A percentile compares a stretch with the other conserved stretches of the same genome.
These are phyloP conservation scores for Trichoderma hamatum DNA, from an alignment of 2,329 filamentous ascomycete genomes.

Conservation along the genomic window DNA sequence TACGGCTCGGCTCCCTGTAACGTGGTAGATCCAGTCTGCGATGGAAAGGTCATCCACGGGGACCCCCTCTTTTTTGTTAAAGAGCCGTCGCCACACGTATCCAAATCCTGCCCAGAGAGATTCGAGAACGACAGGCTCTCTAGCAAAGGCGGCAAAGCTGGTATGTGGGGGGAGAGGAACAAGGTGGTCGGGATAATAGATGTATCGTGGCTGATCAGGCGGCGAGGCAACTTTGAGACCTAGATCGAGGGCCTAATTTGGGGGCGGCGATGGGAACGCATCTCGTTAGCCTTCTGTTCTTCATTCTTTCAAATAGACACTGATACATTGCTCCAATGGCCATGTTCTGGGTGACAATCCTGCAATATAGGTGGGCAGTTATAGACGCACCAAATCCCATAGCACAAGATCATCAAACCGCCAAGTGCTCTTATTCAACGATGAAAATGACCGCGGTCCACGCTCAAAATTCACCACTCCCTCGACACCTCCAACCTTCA, in stretches of 20 bases:
- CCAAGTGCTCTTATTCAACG: constrained; percentile 46
- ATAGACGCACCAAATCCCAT: constrained; percentile 65
- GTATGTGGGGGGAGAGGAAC: constrained; percentile 40
- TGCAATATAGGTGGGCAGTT: neutral
- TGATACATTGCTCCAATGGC: neutral
- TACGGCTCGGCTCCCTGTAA: constrained; percentile 43
- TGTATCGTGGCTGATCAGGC: constrained; percentile 61
- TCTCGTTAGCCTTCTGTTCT: neutral
- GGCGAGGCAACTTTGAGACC: constrained; percentile 52
- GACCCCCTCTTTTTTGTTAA: constrained; percentile 29
- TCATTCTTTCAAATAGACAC: neutral
- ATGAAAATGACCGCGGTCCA: constrained; percentile 76
- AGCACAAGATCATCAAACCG: constrained; percentile 66
- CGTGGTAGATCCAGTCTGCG: constrained; percentile 41
- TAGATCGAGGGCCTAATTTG: constrained; percentile 40
- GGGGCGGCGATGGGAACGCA: neutral
- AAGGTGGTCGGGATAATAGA: constrained; percentile 84
- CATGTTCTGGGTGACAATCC: neutral
- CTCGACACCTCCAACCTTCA: constrained; percentile 58
- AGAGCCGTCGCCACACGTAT: constrained; percentile 32
- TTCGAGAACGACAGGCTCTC: constrained; percentile 41
- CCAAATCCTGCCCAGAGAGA: constrained; percentile 36
- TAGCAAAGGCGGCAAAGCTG: constrained; percentile 34
- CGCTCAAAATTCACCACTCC: constrained; percentile 73
- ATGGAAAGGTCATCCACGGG: constrained; percentile 41